Base-by-base conservation (phyloP, 208 protist genomes). In the Leishmania lainsoni region DNA sequence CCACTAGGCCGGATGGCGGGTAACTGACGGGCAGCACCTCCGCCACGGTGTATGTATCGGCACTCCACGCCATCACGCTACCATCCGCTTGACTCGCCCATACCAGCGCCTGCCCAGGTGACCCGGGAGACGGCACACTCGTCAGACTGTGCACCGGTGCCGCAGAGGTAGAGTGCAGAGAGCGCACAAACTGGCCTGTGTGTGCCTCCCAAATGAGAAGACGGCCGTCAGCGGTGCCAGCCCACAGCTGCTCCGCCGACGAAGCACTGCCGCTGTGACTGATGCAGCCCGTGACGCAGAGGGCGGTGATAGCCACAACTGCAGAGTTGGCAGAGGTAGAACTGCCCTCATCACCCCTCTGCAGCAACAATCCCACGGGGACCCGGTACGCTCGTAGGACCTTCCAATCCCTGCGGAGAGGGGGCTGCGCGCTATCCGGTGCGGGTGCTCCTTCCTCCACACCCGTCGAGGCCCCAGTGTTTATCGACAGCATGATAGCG, bases 71-170 rank as follows among this genome's bases (percentile, higher is more conserved):
- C 42, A 81, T 78, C 26, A 93, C 87, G 73, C 73, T 80, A 52
- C 90, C 90, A 54, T 87, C 85, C n/a, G 85, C 79, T 66, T 90
- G 88, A 26, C 80, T 83, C 26, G 84, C 82, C 90, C 87, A 93
- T 35, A 91, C 83, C 26, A 87, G 29, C 16, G 68, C 68, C 45
- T 32, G 32, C 72, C 56, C 68, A 12, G 39, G 6, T 26, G 29
- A 16, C 22, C 49, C 29, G 20, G 42, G 2, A 42, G 26, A 29
- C 6, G 70, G 32, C 16, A 78, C 59, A 17, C 51, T 59, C 32
- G 74, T 76, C 56, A 83, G 79, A 26, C 58, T 52, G 76, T 80
- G 79, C 59, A 87, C 80, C 26, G 86, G 83, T 0, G 81, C n/a
- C 6, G 80, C n/a, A 9, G 84, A 86, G 35, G 51, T 71, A 20